A percentile compares a stretch with the other conserved stretches of the same genome.
phyloP scores from a whole-genome alignment of 2,329 filamentous ascomycete genomes.

The Pyricularia sp. region DNA sequence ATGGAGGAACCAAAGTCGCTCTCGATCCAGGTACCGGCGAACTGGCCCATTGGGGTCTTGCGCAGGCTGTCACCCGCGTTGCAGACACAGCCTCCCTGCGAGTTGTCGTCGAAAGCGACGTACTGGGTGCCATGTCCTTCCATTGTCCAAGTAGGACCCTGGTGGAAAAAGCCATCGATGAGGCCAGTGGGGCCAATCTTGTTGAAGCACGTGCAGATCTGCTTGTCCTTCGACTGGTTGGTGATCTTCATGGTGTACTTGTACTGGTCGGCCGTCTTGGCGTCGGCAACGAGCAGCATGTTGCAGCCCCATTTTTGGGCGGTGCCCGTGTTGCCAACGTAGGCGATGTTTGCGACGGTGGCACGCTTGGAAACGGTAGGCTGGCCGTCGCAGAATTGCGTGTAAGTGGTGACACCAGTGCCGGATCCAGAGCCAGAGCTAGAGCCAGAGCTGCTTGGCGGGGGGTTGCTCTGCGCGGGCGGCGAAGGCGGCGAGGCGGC shows the following conservation, averaged over 20 bases:
- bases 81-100: conserved; percentile 40
- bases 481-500: conserved; percentile 57
- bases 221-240: conserved; percentile 19
- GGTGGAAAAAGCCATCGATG: conserved; percentile 40
- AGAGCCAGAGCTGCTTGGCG: neutral
- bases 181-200: conserved; percentile 37
- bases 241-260: conserved; percentile 32
- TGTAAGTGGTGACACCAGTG: conserved; percentile 12
- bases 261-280: conserved; percentile 28
- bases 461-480: neutral
- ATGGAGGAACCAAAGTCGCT: conserved; percentile 34
- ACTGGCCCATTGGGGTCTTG: conserved; percentile 28
- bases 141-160: conserved; percentile 32
- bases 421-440: neutral
- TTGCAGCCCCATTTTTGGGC: conserved; percentile 39
- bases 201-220: conserved; percentile 37
- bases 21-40: conserved; percentile 38
- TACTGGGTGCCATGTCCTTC: conserved; percentile 24
- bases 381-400: conserved; percentile 19
- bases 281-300: conserved; percentile 30
- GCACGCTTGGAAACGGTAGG: conserved; percentile 24
- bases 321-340: conserved; percentile 36
- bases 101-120: conserved; percentile 35
- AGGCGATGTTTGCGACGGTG: conserved; percentile 33
- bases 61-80: conserved; percentile 19